These are phyloP conservation scores for Nicotiana noctiflora DNA, from an alignment of 257 asterid genomes.

Conservation along the genomic window DNA sequence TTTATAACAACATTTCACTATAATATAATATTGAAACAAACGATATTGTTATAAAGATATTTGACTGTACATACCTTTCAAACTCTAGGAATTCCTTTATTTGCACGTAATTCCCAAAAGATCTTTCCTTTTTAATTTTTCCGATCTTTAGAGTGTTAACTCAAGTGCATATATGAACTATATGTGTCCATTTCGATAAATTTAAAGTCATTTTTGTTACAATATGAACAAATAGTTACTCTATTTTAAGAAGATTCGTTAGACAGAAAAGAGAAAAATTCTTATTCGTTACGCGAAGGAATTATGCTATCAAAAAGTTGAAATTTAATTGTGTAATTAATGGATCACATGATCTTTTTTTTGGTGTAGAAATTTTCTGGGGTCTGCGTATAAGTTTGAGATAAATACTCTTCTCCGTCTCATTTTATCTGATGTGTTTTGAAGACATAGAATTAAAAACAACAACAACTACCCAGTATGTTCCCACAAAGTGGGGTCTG, in stretches of 20 bases:
- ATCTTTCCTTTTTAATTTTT: not conserved
- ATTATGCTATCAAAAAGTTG: not conserved
- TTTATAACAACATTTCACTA: no score
- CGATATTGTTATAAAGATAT: no score
- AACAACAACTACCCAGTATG: no score
- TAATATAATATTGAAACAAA: no score
- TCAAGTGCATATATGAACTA: no score
- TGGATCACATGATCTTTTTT: not conserved
- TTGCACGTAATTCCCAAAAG: not conserved
- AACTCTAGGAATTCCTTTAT: not conserved
- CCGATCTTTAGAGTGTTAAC: not conserved
- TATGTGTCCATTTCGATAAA: no score
- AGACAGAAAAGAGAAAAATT: not conserved
- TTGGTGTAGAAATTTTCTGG: not conserved
- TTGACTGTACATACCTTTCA: not conserved
- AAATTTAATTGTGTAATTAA: not conserved
- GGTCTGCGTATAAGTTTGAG: not conserved
- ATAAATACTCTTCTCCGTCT: not conserved
- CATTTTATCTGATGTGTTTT: no score
- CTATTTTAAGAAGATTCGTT: not conserved
- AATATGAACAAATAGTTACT: not conserved
- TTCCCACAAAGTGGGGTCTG: no score
- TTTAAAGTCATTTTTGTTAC: no score
- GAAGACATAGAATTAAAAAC: no score
- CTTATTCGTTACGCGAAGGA: not conserved